Evolutionary conservation across 129 eudicot species (phyloP).

Genomic region (Dittrichia graveolens): DNA sequence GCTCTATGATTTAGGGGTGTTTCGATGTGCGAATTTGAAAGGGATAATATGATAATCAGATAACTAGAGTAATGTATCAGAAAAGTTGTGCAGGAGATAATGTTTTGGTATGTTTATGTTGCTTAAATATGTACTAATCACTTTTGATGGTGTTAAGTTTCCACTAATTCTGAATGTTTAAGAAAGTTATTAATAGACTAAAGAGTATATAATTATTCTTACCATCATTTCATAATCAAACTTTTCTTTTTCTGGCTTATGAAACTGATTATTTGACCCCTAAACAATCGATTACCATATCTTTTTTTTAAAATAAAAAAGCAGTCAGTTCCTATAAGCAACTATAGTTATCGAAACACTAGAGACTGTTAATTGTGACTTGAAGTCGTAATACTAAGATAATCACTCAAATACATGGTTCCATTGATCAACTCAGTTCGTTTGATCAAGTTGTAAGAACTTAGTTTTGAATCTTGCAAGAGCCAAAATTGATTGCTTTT

Average conservation of each 20-base stretch:
- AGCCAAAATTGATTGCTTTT: not conserved
- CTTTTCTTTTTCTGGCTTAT: not conserved
- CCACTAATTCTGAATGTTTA: too few relatives aligned
- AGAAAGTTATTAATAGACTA: too few relatives aligned
- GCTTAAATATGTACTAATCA: constrained; percentile 12
- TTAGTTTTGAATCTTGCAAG: not conserved
- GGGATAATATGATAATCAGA: not conserved
- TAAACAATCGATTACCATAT: not conserved
- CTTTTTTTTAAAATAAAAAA: too few relatives aligned
- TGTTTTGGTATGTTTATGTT: not conserved
- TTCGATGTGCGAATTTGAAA: constrained; percentile 8
- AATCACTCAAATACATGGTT: constrained; percentile 2
- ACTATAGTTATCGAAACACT: not conserved
- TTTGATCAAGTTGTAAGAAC: constrained; percentile 1
- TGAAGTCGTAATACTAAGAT: not conserved
- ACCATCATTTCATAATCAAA: not conserved
- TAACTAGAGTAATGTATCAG: not conserved
- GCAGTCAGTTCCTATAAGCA: not conserved
- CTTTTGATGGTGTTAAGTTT: not conserved
- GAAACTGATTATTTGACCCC: not conserved
- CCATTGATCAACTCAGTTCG: not conserved
- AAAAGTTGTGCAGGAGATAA: not conserved
- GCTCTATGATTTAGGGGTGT: not conserved
- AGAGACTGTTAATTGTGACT: not conserved
- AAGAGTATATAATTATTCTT: not conserved